Conservation (phyloP, 2,329 filamentous ascomycete genomes). For the Polytolypa hystricis region DNA sequence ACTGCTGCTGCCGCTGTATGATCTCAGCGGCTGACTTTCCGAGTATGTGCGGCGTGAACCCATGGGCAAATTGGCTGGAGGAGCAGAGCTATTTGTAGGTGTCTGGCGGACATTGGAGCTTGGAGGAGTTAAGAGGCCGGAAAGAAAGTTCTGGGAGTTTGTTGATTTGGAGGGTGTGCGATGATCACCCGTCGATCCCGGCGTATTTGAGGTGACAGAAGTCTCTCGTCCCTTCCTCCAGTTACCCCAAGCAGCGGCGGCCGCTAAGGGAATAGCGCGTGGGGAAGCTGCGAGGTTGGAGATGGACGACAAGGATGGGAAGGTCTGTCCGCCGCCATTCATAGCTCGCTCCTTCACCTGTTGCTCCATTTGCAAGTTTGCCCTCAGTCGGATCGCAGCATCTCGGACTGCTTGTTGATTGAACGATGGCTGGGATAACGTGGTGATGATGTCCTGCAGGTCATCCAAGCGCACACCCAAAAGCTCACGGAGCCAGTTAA, state of each 20-base stretch:
- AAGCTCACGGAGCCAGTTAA: constrained; percentile 87
- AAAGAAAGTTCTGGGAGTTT: constrained; percentile 51
- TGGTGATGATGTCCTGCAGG: constrained; percentile 78
- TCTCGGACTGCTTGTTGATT: constrained; percentile 74
- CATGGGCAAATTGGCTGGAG: constrained; percentile 18
- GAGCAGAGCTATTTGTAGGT: constrained; percentile 34
- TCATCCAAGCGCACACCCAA: constrained; percentile 84
- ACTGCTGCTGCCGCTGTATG: constrained; percentile 15
- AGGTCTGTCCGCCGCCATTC: constrained; percentile 50
- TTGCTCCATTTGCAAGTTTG: constrained; percentile 95
- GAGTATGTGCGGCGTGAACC: constrained; percentile 19
- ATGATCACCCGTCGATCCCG: constrained; percentile 23
- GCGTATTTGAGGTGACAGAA: constrained; percentile 29
- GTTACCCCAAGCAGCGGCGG: constrained; percentile 94
- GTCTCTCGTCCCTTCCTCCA: constrained; percentile 65
- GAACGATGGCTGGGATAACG: constrained; percentile 62
- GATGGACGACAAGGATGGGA: constrained; percentile 67
- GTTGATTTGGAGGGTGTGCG: constrained; percentile 52
- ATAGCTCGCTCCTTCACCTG: constrained; percentile 82
- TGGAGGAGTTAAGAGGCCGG: constrained; percentile 82
- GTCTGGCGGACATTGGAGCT: constrained; percentile 59
- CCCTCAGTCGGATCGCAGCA: constrained; percentile 81
- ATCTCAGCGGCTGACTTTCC: constrained; percentile 25
- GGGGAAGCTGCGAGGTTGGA: constrained; percentile 69
- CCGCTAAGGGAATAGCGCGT: constrained; percentile 64